Conservation (phyloP, 2,329 filamentous ascomycete genomes). For the Cordyceps fumosorosea region DNA sequence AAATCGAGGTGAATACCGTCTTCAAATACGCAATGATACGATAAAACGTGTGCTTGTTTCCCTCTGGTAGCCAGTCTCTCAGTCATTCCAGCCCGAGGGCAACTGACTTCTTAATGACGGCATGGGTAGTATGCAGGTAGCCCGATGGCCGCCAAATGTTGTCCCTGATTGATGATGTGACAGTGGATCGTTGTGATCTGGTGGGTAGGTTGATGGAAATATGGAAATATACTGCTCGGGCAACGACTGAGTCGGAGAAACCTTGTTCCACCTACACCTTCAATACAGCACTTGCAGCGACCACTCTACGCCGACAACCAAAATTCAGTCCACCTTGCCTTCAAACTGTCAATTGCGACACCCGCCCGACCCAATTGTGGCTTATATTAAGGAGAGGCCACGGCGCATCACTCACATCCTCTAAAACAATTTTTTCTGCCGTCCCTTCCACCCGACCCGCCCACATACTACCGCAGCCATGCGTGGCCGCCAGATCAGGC, state of each 20-base stretch:
- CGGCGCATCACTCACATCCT: not conserved
- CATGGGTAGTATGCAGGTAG: not conserved
- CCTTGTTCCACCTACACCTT: not conserved
- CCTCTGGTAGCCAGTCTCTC: no score
- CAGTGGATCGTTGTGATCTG: no score
- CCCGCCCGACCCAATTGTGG: not conserved
- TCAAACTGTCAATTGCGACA: not conserved
- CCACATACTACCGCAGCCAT: slow-evolving; percentile 21
- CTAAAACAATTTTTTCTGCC: not conserved
- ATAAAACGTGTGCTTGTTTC: no score
- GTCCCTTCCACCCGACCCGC: not conserved
- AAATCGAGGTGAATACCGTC: no score
- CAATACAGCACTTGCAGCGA: not conserved
- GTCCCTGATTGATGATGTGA: not conserved
- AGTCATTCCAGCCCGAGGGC: no score
- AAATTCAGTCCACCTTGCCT: not conserved
- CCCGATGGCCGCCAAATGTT: not conserved
- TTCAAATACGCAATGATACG: no score
- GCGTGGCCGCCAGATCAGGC: slow-evolving; percentile 39
- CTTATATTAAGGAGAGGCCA: not conserved
- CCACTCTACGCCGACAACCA: not conserved
- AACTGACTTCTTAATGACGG: not conserved
- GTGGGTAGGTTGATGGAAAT: not conserved
- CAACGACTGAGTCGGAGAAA: not conserved
- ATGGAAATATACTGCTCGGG: not conserved